Base-by-base conservation (phyloP, 1,284 basidiomycete species). In the Ganoderma meredithae region DNA sequence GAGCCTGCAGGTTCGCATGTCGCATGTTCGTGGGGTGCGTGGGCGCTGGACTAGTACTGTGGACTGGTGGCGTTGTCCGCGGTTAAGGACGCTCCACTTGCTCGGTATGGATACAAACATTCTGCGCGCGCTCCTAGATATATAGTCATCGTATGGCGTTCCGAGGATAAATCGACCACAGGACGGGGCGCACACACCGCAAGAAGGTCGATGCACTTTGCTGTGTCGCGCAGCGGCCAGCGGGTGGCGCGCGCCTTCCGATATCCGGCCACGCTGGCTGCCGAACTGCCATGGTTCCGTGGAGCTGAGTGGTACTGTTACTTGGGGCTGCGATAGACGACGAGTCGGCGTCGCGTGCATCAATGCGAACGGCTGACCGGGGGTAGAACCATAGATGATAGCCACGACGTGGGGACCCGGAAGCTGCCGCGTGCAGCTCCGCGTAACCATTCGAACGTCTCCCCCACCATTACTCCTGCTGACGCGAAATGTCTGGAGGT, bases 141-240 rank as follows among this genome's bases (percentile, higher is more conserved):
- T 9, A 49, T 25, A 49, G n/a, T n/a, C 19, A 47, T 47, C 44
- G n/a, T 41, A 17, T 17, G 12, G 41, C 22, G 47, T 49, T 49
- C 47, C 22, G 47, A 49, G 22, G 22, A 47, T 47, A 25, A 22
- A 49, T 49, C 47, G 47, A 49, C 47, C 47, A 49, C 47, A 49
- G 22, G 47, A 10, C 44, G 19, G 19, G 19, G 6, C 36, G 36
- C 36, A 6, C 36, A 36, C 6, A 6, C 6, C 22, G 22, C 22
- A 25, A 49, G 47, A 25, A 25, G 22, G 25, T 49, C 47, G 22
- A 49, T 49, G 25, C 12, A 19, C 47, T 49, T 49, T 31, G 1
- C 27, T 31, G 27, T 31, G 1, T 3, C 27, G 27, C 27, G 27
- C 27, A 2, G 27, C 27, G 27, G n/a, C n/a, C n/a, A n/a, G n/a